Conservation (phyloP, 2,329 filamentous ascomycete genomes). For the Cordyceps fumosorosea region DNA sequence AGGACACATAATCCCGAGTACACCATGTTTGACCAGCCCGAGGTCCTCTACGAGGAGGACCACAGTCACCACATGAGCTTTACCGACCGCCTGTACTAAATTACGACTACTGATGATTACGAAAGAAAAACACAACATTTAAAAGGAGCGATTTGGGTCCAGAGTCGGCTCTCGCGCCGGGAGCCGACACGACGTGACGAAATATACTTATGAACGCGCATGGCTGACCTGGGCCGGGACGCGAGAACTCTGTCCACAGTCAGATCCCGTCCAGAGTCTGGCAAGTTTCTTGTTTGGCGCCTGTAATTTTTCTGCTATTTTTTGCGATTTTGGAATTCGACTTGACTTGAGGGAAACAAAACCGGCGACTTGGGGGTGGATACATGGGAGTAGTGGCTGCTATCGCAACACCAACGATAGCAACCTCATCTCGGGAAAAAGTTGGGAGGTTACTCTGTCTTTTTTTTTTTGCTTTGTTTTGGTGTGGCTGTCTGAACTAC, state of each 20-base stretch:
- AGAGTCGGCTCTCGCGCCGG: not conserved
- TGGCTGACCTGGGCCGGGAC: slow-evolving; percentile 4
- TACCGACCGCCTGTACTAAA: slow-evolving; percentile 38
- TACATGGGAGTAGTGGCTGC: not conserved
- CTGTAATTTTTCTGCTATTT: not conserved
- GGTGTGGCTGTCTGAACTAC: slow-evolving; percentile 1
- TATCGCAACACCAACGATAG: not conserved
- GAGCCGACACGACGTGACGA: slow-evolving; percentile 7
- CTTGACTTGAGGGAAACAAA: not conserved
- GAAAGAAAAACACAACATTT: not conserved
- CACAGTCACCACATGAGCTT: slow-evolving; percentile 35
- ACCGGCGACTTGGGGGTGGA: not conserved
- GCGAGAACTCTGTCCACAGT: slow-evolving; percentile 9
- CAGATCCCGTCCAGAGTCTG: slow-evolving; percentile 9
- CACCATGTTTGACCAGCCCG: slow-evolving; percentile 42
- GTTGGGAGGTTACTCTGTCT: not conserved
- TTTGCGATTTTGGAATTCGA: not conserved
- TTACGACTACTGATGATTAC: slow-evolving; percentile 9
- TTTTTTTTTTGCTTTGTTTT: not conserved
- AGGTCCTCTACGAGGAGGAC: slow-evolving; percentile 40
- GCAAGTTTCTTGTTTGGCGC: slow-evolving; percentile 8
- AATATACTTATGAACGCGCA: slow-evolving; percentile 13
- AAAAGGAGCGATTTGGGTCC: not conserved
- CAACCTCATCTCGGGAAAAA: not conserved
- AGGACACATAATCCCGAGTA: slow-evolving; percentile 31